Percentiles rank a stretch among this genome's conserved stretches.
These are phyloP conservation scores for Colletotrichum echinochloae DNA, from an alignment of 2,329 filamentous ascomycete genomes.

Conservation along the genomic window DNA sequence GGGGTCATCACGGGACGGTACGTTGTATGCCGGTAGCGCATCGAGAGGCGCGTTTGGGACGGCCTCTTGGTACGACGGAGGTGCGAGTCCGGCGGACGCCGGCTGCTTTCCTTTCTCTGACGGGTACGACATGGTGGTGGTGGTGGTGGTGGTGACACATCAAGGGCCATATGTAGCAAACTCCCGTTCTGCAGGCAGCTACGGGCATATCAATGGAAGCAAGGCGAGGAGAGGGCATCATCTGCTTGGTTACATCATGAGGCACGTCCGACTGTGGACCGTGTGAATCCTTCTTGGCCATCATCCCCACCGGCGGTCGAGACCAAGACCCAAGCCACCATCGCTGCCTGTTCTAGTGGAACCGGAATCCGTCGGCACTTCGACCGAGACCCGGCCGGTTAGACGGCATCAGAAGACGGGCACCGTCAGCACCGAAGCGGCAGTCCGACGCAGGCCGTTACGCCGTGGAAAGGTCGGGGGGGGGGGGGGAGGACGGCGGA, in stretches of 20 bases:
- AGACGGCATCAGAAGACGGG: neutral
- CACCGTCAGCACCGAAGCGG: neutral
- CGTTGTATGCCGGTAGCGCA: neutral
- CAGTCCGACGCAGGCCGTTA: neutral
- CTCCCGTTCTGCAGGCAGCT: neutral
- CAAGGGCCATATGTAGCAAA: neutral
- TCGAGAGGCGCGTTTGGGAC: neutral
- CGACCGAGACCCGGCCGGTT: neutral
- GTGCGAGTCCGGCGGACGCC: neutral
- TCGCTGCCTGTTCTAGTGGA: neutral
- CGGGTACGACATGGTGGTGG: neutral
- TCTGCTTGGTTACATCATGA: neutral
- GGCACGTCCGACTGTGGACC: neutral
- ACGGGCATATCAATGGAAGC: neutral
- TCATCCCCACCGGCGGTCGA: neutral
- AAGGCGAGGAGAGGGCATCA: neutral
- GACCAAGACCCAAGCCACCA: neutral
- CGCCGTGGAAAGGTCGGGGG: neutral
- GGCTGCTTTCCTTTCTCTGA: neutral
- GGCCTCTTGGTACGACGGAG: constrained; percentile 4
- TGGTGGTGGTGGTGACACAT: too few species aligned
- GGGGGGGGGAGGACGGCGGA: neutral
- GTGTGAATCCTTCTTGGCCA: neutral
- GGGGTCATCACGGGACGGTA: neutral
- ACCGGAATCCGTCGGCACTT: neutral